Evolutionary conservation across 805 yeast genomes (phyloP).

Genomic region (Cyberlindnera amylophila): DNA sequence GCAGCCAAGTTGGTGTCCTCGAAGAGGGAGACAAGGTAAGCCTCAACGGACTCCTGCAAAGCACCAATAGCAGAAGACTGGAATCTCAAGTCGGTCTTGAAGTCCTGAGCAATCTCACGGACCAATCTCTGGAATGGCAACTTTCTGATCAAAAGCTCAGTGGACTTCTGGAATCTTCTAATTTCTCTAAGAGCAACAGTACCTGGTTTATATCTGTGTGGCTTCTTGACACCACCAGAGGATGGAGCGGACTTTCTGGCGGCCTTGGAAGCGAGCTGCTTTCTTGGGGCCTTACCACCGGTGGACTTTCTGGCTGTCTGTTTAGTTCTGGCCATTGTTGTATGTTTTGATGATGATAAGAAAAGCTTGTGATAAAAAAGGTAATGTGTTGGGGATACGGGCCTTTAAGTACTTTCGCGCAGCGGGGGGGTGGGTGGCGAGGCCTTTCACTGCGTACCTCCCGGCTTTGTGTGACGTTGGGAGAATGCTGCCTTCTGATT

Average conservation of each 20-base stretch:
- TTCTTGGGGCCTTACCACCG: conserved; percentile 96
- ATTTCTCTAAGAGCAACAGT: conserved; percentile 95
- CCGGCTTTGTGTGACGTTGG: neutral
- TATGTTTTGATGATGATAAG: conserved; percentile 16
- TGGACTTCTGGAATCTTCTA: conserved; percentile 95
- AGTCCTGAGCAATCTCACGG: conserved; percentile 92
- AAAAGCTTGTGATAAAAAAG: neutral
- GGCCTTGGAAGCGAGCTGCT: conserved; percentile 87
- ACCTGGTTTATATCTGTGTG: conserved; percentile 97
- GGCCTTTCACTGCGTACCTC: neutral
- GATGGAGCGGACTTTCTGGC: conserved; percentile 93
- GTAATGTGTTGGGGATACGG: neutral
- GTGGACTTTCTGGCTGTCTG: conserved; percentile 94
- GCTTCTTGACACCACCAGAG: conserved; percentile 90
- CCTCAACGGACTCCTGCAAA: conserved; percentile 97
- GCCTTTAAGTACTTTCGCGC: neutral
- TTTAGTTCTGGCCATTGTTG: conserved; percentile 83
- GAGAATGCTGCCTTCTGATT: neutral
- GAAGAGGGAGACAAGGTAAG: conserved; percentile 90
- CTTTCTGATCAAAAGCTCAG: conserved; percentile 92
- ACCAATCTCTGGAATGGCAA: conserved; percentile 97
- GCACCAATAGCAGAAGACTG: conserved; percentile 98
- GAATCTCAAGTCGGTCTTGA: conserved; percentile 91
- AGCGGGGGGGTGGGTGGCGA: neutral
- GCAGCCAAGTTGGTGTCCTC: conserved; percentile 99